These are phyloP conservation scores for Clitopilus hobsonii DNA, from an alignment of 768 basidiomycete species.

Conservation along the genomic window DNA sequence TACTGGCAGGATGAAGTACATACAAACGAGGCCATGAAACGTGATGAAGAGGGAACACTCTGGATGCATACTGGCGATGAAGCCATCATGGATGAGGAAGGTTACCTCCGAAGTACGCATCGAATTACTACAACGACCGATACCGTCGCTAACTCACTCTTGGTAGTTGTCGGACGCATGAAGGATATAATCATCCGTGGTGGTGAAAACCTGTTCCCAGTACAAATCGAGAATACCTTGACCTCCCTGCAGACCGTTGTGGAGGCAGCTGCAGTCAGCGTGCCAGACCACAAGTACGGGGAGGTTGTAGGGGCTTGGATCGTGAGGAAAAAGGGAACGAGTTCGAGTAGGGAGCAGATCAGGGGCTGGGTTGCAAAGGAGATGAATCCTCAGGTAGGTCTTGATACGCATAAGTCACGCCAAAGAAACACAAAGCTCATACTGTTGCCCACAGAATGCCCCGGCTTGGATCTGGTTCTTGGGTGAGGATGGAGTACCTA, in stretches of 20 bases:
- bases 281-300: constrained; percentile 64
- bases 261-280: constrained; percentile 72
- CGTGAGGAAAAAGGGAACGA: constrained; percentile 39
- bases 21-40: constrained; percentile 54
- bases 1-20: constrained; percentile 77
- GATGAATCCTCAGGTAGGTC: constrained; percentile 78
- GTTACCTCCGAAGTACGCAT: constrained; percentile 64
- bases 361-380: constrained; percentile 43
- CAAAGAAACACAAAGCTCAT: too few relatives aligned
- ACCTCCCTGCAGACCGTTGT: constrained; percentile 50
- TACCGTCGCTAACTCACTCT: neutral
- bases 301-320: constrained; percentile 85
- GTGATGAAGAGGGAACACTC: constrained; percentile 45
- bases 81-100: constrained; percentile 76
- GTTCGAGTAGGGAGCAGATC: constrained; percentile 47
- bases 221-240: constrained; percentile 78
- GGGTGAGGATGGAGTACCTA: constrained; percentile 54
- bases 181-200: constrained; percentile 89
- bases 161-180: constrained; percentile 68
- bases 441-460: constrained; percentile 47
- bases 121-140: too few relatives aligned
- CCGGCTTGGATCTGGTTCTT: constrained; percentile 84
- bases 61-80: constrained; percentile 90
- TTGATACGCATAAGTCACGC: too few relatives aligned
- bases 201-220: constrained; percentile 84